Conservation (phyloP, 1,284 basidiomycete species). For the Mixia osmundae region DNA sequence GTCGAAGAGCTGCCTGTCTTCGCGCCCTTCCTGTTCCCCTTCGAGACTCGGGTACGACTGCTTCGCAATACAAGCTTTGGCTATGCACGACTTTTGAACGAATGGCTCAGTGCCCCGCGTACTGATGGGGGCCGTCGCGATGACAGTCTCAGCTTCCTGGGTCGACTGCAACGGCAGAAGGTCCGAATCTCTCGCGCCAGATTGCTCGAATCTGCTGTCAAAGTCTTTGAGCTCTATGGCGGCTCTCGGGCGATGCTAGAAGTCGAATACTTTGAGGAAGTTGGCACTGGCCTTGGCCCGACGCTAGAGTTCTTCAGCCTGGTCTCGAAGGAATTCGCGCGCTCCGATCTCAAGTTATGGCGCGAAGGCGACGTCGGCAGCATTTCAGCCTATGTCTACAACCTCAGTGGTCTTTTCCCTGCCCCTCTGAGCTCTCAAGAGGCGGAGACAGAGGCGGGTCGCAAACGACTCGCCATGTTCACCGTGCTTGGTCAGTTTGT, state of each 20-base stretch:
- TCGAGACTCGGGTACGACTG: conserved; percentile 88
- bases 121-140: conserved; percentile 40
- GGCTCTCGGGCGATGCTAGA: conserved; percentile 70
- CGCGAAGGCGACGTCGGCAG: conserved; percentile 5
- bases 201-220: conserved; percentile 86
- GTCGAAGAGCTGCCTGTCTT: conserved; percentile 75
- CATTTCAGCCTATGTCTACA: conserved; percentile 19
- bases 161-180: conserved; percentile 80
- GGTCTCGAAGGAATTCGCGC: conserved; percentile 60
- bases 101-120: conserved; percentile 57
- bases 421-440: conserved; percentile 47
- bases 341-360: conserved; percentile 1
- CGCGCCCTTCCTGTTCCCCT: conserved; percentile 96
- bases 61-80: conserved; percentile 93
- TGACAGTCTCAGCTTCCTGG: conserved; percentile 73
- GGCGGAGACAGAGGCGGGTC: conserved; percentile 12
- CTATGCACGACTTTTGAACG: conserved; percentile 73
- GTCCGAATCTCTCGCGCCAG: conserved; percentile 86
- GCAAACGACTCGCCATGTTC: conserved; percentile 41
- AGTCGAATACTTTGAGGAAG: conserved; percentile 98
- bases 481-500: conserved; percentile 85
- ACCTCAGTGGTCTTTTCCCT: conserved; percentile 70
- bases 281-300: conserved; percentile 88
- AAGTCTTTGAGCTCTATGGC: conserved; percentile 92
- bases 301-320: conserved; percentile 66